These are phyloP conservation scores for Saccharomycopsis olivae DNA, from an alignment of 805 yeast species.

Conservation along the genomic window DNA sequence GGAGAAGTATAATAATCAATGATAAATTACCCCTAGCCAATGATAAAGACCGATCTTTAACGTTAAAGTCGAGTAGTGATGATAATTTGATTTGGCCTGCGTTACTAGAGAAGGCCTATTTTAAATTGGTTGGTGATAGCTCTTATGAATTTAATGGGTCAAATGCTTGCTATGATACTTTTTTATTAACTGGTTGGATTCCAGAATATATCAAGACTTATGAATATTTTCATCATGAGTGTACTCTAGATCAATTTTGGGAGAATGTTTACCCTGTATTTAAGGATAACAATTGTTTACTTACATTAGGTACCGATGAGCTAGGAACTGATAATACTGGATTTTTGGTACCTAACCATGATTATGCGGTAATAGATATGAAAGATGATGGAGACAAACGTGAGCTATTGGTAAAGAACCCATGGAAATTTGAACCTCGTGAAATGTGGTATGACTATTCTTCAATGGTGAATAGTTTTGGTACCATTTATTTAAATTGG, in stretches of 20 bases:
- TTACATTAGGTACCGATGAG: slow-evolving; percentile 46
- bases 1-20: slow-evolving; percentile 8
- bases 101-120: slow-evolving; percentile 65
- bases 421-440: slow-evolving; percentile 27
- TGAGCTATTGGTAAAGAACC: slow-evolving; percentile 32
- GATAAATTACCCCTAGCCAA: slow-evolving; percentile 12
- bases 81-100: slow-evolving; percentile 48
- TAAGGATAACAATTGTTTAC: slow-evolving; percentile 28
- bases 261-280: slow-evolving; percentile 24
- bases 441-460: slow-evolving; percentile 21
- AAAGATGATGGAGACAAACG: slow-evolving; percentile 19
- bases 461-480: slow-evolving; percentile 31
- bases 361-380: slow-evolving; percentile 49
- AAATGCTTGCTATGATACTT: slow-evolving; percentile 63
- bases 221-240: slow-evolving; percentile 23
- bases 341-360: slow-evolving; percentile 48
- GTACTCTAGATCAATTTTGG: slow-evolving; percentile 26
- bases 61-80: slow-evolving; percentile 13
- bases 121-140: slow-evolving; percentile 39
- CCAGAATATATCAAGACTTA: slow-evolving; percentile 44
- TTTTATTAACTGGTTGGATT: slow-evolving; percentile 55
- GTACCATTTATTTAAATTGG: slow-evolving; percentile 60
- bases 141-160: slow-evolving; percentile 66
- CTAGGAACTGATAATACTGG: slow-evolving; percentile 7
- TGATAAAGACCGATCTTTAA: neutral